Evolutionary conservation across 257 asterid species (phyloP), one percentile per base, ranked within the genome.

Genomic region (Anisodus tanguticus): DNA sequence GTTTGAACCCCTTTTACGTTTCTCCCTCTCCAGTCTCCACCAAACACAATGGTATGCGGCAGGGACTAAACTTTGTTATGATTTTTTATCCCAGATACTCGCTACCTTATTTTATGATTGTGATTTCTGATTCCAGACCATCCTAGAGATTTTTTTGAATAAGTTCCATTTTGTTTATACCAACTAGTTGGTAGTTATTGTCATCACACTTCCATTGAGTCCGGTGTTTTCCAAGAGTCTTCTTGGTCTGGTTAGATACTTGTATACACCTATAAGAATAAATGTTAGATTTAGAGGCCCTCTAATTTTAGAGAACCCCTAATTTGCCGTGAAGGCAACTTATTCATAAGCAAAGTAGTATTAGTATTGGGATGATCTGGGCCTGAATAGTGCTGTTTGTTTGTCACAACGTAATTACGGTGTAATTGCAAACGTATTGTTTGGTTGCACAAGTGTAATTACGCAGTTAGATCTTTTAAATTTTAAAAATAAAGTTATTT

Each of bases 51-150:
- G 35, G 9, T 22, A 63, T 22, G 19, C 9, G 26, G 69, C 37
- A 22, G 41, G 69, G 16, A 9, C 69, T 63, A 63, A 63, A 63
- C 39, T 63, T 63, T 41, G 35, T 43, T 4, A 43, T 43, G 35
- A 70, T 43, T 68, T 39, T 9, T 70, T 9, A 68, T 39, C 15
- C 55, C 55, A 45, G 11, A 41, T 22, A 19, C 35, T 70, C 7
- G 16, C 79, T 41, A 43, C 79, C 79, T n/a, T 45, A 71, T 35
- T n/a, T 43, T 43, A 71, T n/a, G 37, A 71, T 43, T 43, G 57
- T 71, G 79, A 70, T 9, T 58, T 58, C 26, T 17, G 64, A 58
- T 70, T 70, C 77, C 49, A 69, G 19, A 39, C 53, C 15, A 69
- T 35, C 53, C 10, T 39, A 39, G 53, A 69, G 3, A 15, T 22